Evolutionary conservation across 345 rosid species (phyloP), one percentile per base, ranked within the genome.

Genomic region (Turnera subulata): DNA sequence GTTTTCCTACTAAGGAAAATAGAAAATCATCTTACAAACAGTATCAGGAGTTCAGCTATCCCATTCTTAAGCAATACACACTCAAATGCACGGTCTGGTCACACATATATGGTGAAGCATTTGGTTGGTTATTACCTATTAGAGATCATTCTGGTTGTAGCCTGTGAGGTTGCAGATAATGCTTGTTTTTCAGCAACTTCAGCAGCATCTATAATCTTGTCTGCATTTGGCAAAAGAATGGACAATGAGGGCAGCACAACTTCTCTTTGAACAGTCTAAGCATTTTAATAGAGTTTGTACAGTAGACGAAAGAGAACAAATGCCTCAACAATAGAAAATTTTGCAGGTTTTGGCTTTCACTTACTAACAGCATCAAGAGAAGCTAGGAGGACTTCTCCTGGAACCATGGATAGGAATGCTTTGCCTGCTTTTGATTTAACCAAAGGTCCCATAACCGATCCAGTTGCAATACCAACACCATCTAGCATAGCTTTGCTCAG

Each of bases 121-220:
- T 29, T 29, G 35, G 35, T 29, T 4, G 35, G 35, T 29, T 8
- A 1, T 65, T 69, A 84, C 91, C 81, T 80, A 24, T 76, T 68
- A 44, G 72, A 62, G 60, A 89, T 86, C 67, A 82, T 69, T 72
- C 77, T 83, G 11, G 84, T 84, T 5, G 96, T 73, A 16, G 96
- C 89, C 47, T 59, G 73, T 40, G 97, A 78, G 2, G 97, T 86
- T 33, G 89, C 91, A 24, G 91, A 63, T 10, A 84, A 19, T 1
- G 91, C 83, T 76, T 86, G 96, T 67, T 77, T 89, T 62, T 89
- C 97, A 12, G 93, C 98, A 58, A 69, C 86, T 76, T 89, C 98
- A 59, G 84, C 93, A 21, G 96, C 98, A 53, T 92, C 96, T 55
- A 92, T 46, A 48, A 89, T 38, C 52, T 77, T 82, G 63, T 84